phyloP scores from a whole-genome alignment of 2,329 filamentous ascomycete genomes.

The Diaporthe citri region DNA sequence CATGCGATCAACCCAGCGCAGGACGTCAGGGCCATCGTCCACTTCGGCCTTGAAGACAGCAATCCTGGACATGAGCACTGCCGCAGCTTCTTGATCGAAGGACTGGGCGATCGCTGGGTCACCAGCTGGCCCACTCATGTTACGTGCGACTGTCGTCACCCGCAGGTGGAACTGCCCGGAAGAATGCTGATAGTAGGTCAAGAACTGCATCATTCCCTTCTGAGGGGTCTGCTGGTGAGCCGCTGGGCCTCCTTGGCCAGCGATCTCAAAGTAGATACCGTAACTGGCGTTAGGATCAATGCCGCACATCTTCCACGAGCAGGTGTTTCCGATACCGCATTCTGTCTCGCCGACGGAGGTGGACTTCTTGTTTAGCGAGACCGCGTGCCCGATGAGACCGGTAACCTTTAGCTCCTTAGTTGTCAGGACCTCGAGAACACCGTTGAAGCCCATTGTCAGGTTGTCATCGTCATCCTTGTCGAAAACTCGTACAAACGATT shows the following conservation, averaged over 20 bases:
- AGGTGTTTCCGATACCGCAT: conserved; percentile 98
- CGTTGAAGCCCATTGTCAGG: conserved; percentile 98
- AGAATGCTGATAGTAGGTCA: conserved; percentile 98
- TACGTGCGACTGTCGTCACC: conserved; percentile 92
- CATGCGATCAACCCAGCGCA: conserved; percentile 99
- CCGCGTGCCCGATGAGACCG: conserved; percentile 94
- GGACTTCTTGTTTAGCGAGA: conserved; percentile 98
- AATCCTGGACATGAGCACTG: conserved; percentile 98
- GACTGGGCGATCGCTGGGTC: conserved; percentile 96
- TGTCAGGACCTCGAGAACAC: conserved; percentile 92
- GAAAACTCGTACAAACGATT: conserved; percentile 96
- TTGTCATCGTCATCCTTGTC: conserved; percentile 97
- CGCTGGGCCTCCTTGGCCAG: conserved; percentile 88
- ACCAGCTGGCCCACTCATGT: conserved; percentile 91
- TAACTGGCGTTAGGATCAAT: conserved; percentile 96
- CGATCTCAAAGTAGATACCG: conserved; percentile 97
- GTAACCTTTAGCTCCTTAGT: conserved; percentile 99
- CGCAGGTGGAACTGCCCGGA: conserved; percentile 96
- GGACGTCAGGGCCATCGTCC: conserved; percentile 96
- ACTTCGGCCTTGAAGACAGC: conserved; percentile 99
- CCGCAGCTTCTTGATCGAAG: conserved; percentile 97
- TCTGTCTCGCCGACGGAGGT: conserved; percentile 97
- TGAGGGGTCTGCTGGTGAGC: conserved; percentile 89
- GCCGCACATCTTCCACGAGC: conserved; percentile 99
- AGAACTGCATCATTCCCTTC: conserved; percentile 96